phyloP scores from a whole-genome alignment of 2,329 filamentous ascomycete genomes.

The Penicillium olsonii region DNA sequence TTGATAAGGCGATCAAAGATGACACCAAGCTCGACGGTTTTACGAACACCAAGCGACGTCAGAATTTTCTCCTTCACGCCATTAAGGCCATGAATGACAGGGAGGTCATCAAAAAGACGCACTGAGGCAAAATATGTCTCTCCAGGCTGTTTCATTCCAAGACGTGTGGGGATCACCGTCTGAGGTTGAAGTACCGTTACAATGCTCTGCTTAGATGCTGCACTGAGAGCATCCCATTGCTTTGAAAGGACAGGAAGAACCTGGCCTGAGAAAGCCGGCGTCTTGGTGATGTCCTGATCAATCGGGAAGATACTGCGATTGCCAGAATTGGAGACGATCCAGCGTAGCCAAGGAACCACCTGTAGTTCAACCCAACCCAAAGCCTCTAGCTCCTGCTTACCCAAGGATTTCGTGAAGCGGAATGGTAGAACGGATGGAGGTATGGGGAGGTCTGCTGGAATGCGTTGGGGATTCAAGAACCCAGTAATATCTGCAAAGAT shows the following conservation, averaged over 20 bases:
- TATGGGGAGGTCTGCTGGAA: slow-evolving; percentile 77
- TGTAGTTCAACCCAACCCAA: slow-evolving; percentile 86
- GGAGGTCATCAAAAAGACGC: slow-evolving; percentile 90
- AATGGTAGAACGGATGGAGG: slow-evolving; percentile 82
- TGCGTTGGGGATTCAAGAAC: slow-evolving; percentile 74
- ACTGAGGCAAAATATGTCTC: slow-evolving; percentile 95
- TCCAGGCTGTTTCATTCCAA: slow-evolving; percentile 80
- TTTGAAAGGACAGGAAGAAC: slow-evolving; percentile 82
- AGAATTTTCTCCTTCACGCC: slow-evolving; percentile 91
- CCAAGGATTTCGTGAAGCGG: slow-evolving; percentile 73
- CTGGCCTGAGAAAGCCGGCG: slow-evolving; percentile 72
- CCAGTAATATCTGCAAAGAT: slow-evolving; percentile 73
- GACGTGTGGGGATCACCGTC: slow-evolving; percentile 83
- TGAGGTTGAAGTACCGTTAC: slow-evolving; percentile 64
- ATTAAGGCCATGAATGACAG: slow-evolving; percentile 73
- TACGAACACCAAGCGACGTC: slow-evolving; percentile 79
- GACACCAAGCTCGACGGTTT: slow-evolving; percentile 90
- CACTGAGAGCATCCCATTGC: slow-evolving; percentile 80
- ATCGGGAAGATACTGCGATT: slow-evolving; percentile 58
- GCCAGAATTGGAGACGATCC: slow-evolving; percentile 68
- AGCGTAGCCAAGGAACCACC: slow-evolving; percentile 81
- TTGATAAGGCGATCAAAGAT: slow-evolving; percentile 85
- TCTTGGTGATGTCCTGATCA: slow-evolving; percentile 70
- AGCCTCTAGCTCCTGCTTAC: slow-evolving; percentile 68
- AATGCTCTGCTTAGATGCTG: slow-evolving; percentile 65